Conservation (phyloP, 768 basidiomycete genomes). For the Xanthoconium purpureum region DNA sequence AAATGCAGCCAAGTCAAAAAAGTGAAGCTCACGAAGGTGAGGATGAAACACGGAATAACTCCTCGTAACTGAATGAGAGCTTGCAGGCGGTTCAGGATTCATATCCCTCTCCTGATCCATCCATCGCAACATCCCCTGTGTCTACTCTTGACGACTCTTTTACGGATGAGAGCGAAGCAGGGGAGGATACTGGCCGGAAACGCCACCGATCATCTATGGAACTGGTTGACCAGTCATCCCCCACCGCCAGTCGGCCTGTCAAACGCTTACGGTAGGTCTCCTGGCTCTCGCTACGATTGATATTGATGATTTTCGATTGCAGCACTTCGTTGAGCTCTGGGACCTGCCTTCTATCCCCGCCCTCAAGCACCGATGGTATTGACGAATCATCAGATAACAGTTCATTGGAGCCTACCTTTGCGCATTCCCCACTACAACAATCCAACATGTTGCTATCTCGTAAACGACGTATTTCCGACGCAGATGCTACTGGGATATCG, state of each 20-base stretch:
- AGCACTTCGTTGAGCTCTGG: slow-evolving; percentile 1
- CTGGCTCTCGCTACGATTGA: neutral
- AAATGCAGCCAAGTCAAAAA: neutral
- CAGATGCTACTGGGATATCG: slow-evolving; percentile 12
- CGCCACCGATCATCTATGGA: slow-evolving; percentile 12
- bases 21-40: neutral
- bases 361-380: slow-evolving; percentile 5
- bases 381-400: neutral
- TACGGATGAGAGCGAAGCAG: slow-evolving; percentile 15
- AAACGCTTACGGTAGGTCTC: slow-evolving; percentile 25
- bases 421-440: neutral
- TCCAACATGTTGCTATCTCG: neutral
- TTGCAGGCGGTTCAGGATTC: slow-evolving; percentile 1
- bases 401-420: neutral
- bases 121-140: slow-evolving; percentile 5
- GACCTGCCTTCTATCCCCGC: slow-evolving; percentile 13
- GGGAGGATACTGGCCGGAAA: slow-evolving; percentile 22
- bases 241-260: neutral
- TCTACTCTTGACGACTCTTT: slow-evolving; percentile 4
- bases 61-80: neutral
- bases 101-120: slow-evolving; percentile 19
- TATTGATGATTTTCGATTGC: neutral
- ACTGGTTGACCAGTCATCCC: neutral
- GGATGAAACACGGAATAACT: neutral
- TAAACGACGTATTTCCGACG: slow-evolving; percentile 40